A percentile compares a stretch with the other conserved stretches of the same genome.
Conservation (phyloP, 2,329 filamentous ascomycete species). For the Emmonsia crescens region DNA sequence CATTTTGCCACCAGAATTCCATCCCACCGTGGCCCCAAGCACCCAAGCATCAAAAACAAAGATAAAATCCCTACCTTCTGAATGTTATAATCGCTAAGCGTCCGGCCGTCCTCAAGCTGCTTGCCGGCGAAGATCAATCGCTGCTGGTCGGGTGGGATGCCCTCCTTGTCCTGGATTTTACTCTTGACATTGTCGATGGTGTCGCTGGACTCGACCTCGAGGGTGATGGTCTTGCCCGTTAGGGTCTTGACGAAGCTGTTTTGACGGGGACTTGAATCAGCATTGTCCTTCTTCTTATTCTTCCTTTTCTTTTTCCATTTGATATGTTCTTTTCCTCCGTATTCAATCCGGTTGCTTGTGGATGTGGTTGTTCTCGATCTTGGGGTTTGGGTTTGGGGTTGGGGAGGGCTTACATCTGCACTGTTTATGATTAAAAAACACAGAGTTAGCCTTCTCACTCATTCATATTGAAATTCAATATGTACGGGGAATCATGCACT, state of each 20-base stretch:
- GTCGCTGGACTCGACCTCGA: conserved; percentile 57
- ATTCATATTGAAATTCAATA: conserved; percentile 9
- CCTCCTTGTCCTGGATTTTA: conserved; percentile 75
- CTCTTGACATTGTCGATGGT: conserved; percentile 62
- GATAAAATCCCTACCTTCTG: conserved; percentile 58
- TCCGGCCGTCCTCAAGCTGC: conserved; percentile 46
- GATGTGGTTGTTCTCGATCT: conserved; percentile 20
- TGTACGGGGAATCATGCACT: conserved; percentile 18
- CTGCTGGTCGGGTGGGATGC: conserved; percentile 60
- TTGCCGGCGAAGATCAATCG: conserved; percentile 61
- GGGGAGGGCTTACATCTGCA: conserved; percentile 71
- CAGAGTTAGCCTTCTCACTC: conserved; percentile 28
- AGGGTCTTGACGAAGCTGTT: conserved; percentile 63
- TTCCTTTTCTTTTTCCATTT: not conserved
- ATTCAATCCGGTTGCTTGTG: not conserved
- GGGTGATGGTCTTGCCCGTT: conserved; percentile 61
- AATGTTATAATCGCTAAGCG: conserved; percentile 44
- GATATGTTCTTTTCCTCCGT: not conserved
- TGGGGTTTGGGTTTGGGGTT: conserved; percentile 19
- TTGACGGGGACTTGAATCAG: conserved; percentile 2
- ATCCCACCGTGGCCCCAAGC: not conserved
- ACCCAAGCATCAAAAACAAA: conserved; percentile 49
- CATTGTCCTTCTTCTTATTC: conserved; percentile 3
- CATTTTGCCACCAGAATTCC: not conserved
- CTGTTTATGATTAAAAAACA: conserved; percentile 40